Base-by-base conservation (phyloP, 2,329 filamentous ascomycete species). In the Cercospora sp. region DNA sequence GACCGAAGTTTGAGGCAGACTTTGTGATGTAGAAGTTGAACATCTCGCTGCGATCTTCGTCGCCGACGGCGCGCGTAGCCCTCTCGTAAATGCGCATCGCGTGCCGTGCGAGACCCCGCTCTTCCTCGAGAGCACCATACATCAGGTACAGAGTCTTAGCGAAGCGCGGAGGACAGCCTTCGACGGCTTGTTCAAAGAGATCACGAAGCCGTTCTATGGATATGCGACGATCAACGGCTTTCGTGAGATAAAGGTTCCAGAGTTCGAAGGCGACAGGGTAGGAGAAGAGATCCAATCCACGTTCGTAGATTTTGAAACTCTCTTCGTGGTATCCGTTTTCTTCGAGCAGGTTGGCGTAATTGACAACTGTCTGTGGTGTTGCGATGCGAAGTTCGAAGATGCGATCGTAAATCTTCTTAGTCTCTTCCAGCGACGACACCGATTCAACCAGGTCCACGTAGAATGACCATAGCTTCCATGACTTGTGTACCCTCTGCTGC, bases 11-110 rank as follows among this genome's bases (percentile, higher is more conserved):
- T 20, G 93, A 96, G 1, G 95, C 95, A 0, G 94, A 97, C 79
- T 99, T 98, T 67, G 94, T 98, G 77, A 99, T 97, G 83, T 99
- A 99, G 78, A 98, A 97, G 80, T 97, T 95, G 83, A 97, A 99
- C 94, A 99, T 97, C 75, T 97, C 93, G 68, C 94, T 90, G 63
- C 93, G 87, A 79, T 99, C 94, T 76, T 97, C 94, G 76, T 99
- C 95, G 13, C 92, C 90, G 3, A 99, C 96, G 12, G 94, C 94
- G 33, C 95, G 89, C 5, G 95, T 99, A 7, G 95, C 95, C 67
- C 95, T 91, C 82, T 99, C 96, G 80, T 99, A 99, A 73, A 99
- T 99, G 68, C 95, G 91, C 95, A 99, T 99, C 2, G 96, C 96
- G 78, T 98, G 94, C 60, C 96, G 88, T 10, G 95, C 94, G 16